Conservation (phyloP, 2,329 filamentous ascomycete genomes). For the Pseudogymnoascus destructans region DNA sequence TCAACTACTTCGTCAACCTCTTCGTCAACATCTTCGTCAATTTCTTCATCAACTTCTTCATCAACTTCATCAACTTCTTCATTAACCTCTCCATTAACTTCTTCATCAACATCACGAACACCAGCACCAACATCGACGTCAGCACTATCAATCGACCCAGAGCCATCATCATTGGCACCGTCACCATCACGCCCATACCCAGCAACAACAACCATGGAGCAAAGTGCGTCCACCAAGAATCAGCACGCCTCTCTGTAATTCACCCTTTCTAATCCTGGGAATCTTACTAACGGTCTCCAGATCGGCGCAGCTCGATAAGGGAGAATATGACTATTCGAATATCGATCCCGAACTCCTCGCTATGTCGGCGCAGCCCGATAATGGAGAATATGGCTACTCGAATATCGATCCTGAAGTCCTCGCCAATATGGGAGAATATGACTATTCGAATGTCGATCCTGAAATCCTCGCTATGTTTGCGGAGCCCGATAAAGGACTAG, state of each 20-base stretch:
- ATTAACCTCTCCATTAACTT: background rate
- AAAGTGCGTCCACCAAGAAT: background rate
- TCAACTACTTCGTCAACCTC: background rate
- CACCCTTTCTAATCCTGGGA: background rate
- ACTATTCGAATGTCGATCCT: background rate
- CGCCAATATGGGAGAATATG: background rate
- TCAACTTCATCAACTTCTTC: background rate
- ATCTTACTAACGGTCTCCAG: background rate
- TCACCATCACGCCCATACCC: background rate
- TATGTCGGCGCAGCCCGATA: background rate
- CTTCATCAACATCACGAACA: background rate
- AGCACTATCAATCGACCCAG: background rate
- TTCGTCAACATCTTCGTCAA: background rate
- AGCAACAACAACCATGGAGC: background rate
- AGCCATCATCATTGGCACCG: background rate
- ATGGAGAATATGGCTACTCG: background rate
- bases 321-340: no score
- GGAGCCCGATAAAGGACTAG: background rate
- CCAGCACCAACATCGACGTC: background rate
- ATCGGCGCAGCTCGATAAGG: background rate
- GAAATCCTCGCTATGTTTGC: slow-evolving; percentile 1
- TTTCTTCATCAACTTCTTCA: background rate
- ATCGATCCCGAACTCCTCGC: background rate
- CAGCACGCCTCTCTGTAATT: background rate
- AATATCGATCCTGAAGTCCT: background rate